A percentile compares a stretch with the other conserved stretches of the same genome.
Conservation (phyloP, 2,329 filamentous ascomycete genomes). For the Cryphonectria nitschkei region DNA sequence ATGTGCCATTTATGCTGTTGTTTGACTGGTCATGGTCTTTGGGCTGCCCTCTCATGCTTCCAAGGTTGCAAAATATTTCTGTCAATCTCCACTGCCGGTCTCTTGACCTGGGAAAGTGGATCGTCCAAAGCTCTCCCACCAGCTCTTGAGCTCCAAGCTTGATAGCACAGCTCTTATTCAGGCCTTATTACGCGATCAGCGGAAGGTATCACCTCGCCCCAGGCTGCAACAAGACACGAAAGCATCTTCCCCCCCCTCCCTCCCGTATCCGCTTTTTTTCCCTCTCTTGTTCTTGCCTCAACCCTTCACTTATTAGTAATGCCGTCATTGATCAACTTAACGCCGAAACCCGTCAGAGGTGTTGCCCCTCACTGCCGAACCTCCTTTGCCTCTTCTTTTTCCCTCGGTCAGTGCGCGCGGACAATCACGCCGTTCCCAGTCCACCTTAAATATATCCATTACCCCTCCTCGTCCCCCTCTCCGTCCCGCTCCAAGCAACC, state of each 20-base stretch:
- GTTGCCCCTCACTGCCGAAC: slow-evolving; percentile 10
- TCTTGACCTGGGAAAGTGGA: too few species aligned
- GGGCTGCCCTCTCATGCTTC: neutral
- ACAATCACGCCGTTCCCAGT: neutral
- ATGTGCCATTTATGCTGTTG: too few species aligned
- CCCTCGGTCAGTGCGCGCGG: neutral
- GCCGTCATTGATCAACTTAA: slow-evolving; percentile 25
- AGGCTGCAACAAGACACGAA: neutral
- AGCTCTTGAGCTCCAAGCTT: neutral
- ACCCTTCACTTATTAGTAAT: slow-evolving; percentile 19
- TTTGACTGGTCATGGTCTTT: neutral
- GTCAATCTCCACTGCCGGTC: too few species aligned
- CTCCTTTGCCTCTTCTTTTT: neutral
- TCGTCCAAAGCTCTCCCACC: too few species aligned
- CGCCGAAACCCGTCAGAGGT: slow-evolving; percentile 15
- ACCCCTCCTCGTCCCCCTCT: too few species aligned
- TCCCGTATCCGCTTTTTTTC: neutral
- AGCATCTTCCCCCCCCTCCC: neutral
- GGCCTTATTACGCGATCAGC: too few species aligned
- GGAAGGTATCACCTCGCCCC: neutral
- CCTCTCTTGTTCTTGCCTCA: too few species aligned
- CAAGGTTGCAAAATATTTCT: too few species aligned
- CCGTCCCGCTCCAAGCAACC: neutral
- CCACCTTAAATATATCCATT: neutral
- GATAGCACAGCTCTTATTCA: neutral